phyloP scores from a whole-genome alignment of 2,329 filamentous ascomycete species.

The Claviceps sp. region DNA sequence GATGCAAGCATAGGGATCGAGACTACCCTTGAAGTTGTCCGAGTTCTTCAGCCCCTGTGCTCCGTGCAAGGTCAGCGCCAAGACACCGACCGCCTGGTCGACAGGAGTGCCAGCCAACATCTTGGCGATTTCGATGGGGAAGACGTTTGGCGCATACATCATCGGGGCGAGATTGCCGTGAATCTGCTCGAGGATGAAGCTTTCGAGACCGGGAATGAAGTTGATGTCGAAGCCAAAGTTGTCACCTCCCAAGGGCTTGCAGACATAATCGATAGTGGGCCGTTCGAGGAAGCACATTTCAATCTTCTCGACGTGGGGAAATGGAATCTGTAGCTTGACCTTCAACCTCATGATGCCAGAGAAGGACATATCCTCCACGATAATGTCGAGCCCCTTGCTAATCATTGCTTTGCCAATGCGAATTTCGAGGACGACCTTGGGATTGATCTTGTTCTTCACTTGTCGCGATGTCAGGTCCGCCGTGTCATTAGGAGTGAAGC shows the following conservation, averaged over 20 bases:
- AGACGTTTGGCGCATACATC: conserved; percentile 97
- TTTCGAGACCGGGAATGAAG: conserved; percentile 89
- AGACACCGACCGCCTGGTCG: conserved; percentile 87
- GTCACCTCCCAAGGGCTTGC: conserved; percentile 92
- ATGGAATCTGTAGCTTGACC: conserved; percentile 91
- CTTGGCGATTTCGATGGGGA: conserved; percentile 96
- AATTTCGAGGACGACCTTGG: conserved; percentile 90
- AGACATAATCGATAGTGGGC: conserved; percentile 89
- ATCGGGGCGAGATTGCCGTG: conserved; percentile 88
- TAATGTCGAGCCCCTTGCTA: conserved; percentile 92
- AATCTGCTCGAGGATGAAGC: conserved; percentile 90
- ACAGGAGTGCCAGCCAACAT: conserved; percentile 90
- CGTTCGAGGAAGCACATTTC: conserved; percentile 90
- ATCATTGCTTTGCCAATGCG: conserved; percentile 91
- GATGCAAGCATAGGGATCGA: conserved; percentile 79
- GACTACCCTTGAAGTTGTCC: conserved; percentile 82
- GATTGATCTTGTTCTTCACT: conserved; percentile 90
- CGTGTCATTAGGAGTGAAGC: conserved; percentile 91
- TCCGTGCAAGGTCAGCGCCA: conserved; percentile 83
- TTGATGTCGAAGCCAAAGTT: conserved; percentile 97
- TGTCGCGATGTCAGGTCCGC: conserved; percentile 84
- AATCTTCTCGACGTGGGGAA: conserved; percentile 86
- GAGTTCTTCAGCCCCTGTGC: conserved; percentile 88
- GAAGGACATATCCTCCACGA: conserved; percentile 96
- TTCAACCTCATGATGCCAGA: conserved; percentile 93